Evolutionary conservation across 169 alveolate species (phyloP).

Genomic region (Plasmodium malariae): DNA sequence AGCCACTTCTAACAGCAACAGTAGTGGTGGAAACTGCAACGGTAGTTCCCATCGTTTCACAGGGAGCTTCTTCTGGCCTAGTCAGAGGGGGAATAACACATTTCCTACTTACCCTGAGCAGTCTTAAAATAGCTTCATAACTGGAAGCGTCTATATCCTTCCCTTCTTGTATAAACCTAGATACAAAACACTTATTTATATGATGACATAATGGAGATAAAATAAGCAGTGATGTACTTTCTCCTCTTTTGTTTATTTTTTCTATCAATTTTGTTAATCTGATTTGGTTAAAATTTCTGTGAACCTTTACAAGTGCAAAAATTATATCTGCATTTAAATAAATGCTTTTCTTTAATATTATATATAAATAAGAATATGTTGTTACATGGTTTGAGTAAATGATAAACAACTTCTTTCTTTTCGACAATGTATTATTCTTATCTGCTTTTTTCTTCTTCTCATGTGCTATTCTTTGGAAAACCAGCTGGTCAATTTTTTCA

Average conservation of each 20-base stretch:
- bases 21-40: too few species aligned
- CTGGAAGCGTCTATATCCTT: constrained; percentile 54
- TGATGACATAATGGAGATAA: constrained; percentile 60
- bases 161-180: constrained; percentile 26
- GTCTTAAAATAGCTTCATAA: constrained; percentile 9
- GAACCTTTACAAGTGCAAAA: constrained; percentile 30
- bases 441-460: not conserved
- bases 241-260: constrained; percentile 27
- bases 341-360: constrained; percentile 44
- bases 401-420: constrained; percentile 17
- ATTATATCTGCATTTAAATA: constrained; percentile 29
- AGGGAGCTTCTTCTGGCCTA: too few species aligned
- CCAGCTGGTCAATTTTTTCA: constrained; percentile 29
- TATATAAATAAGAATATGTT: constrained; percentile 44
- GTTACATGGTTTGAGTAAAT: constrained; percentile 44
- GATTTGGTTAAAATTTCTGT: constrained; percentile 7
- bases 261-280: constrained; percentile 33
- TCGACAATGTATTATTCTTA: not conserved
- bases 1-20: too few species aligned
- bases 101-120: not conserved
- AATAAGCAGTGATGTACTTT: not conserved
- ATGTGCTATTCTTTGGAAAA: constrained; percentile 20
- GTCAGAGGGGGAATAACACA: too few species aligned
- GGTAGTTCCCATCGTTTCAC: too few species aligned
- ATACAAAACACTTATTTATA: constrained; percentile 54